A percentile compares a stretch with the other conserved stretches of the same genome.
These are phyloP conservation scores for Exophiala aquamarina DNA, from an alignment of 2,329 filamentous ascomycete genomes.

Conservation along the genomic window DNA sequence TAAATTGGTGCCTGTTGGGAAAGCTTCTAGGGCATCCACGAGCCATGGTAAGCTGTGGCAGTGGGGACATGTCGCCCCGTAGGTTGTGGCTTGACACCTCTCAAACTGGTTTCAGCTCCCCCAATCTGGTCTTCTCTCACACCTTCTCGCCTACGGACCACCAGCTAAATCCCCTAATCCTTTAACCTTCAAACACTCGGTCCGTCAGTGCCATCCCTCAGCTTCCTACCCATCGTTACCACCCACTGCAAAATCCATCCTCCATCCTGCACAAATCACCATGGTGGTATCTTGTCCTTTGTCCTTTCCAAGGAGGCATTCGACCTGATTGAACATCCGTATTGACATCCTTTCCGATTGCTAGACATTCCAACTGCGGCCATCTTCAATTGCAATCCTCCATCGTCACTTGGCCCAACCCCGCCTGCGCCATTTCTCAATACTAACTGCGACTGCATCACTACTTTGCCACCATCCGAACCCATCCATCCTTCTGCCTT, in stretches of 20 bases:
- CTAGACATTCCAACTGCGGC: not conserved
- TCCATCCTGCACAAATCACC: constrained; percentile 1
- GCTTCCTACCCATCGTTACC: constrained; percentile 1
- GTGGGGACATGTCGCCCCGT: too few relatives aligned
- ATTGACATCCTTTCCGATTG: not conserved
- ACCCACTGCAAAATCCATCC: constrained; percentile 3
- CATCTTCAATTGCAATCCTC: constrained; percentile 1
- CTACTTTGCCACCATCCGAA: constrained; percentile 15
- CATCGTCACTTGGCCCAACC: constrained; percentile 15
- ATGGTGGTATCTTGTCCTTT: constrained; percentile 22
- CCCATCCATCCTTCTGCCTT: not conserved
- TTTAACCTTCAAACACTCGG: not conserved
- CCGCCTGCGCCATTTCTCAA: constrained; percentile 19
- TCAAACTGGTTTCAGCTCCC: too few relatives aligned
- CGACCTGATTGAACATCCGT: constrained; percentile 11
- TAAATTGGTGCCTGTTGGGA: too few relatives aligned
- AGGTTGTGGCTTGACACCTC: too few relatives aligned
- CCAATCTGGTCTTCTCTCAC: too few relatives aligned
- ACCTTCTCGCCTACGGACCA: not conserved
- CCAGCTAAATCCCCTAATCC: not conserved
- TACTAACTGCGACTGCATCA: constrained; percentile 10
- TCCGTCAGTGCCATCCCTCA: not conserved
- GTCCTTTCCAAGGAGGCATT: constrained; percentile 12
- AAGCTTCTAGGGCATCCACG: too few relatives aligned
- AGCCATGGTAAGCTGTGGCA: too few relatives aligned